phyloP scores from a whole-genome alignment of 2,329 filamentous ascomycete genomes.

The Onygenales sp. region DNA sequence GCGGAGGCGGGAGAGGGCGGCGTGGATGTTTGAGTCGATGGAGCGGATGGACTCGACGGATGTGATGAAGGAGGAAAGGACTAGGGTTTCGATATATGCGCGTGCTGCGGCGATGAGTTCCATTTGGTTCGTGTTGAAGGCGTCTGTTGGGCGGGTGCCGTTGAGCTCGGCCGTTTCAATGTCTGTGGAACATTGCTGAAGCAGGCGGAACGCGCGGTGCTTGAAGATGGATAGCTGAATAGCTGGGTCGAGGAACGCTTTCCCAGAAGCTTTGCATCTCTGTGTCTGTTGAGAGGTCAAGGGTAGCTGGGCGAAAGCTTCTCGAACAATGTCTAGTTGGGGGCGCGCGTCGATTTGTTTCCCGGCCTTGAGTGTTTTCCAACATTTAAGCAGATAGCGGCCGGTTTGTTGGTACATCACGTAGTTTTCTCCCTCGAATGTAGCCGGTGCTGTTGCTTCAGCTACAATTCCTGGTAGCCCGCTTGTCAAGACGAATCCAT shows the following conservation, averaged over 20 bases:
- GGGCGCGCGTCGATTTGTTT: constrained; percentile 2
- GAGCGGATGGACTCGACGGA: constrained; percentile 1
- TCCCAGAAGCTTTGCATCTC: constrained; percentile 9
- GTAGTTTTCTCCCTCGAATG: constrained; percentile 33
- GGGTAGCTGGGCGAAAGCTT: neutral
- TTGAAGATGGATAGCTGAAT: constrained; percentile 18
- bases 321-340: neutral
- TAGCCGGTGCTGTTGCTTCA: constrained; percentile 17
- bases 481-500: constrained; percentile 27
- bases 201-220: constrained; percentile 14
- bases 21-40: constrained; percentile 4
- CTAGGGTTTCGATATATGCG: constrained; percentile 20
- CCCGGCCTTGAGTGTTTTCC: constrained; percentile 4
- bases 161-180: constrained; percentile 6
- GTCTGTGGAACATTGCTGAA: constrained; percentile 4
- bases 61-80: constrained; percentile 14
- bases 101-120: constrained; percentile 16
- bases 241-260: constrained; percentile 12
- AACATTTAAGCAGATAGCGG: constrained; percentile 15
- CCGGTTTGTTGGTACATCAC: constrained; percentile 32
- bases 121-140: constrained; percentile 22
- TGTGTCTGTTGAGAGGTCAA: neutral
- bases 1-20: constrained; percentile 9
- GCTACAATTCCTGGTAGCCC: constrained; percentile 24
- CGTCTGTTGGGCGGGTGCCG: constrained; percentile 5